A percentile compares a stretch with the other conserved stretches of the same genome.
Conservation (phyloP, 1,284 basidiomycete species). For the Thelephora terrestris region DNA sequence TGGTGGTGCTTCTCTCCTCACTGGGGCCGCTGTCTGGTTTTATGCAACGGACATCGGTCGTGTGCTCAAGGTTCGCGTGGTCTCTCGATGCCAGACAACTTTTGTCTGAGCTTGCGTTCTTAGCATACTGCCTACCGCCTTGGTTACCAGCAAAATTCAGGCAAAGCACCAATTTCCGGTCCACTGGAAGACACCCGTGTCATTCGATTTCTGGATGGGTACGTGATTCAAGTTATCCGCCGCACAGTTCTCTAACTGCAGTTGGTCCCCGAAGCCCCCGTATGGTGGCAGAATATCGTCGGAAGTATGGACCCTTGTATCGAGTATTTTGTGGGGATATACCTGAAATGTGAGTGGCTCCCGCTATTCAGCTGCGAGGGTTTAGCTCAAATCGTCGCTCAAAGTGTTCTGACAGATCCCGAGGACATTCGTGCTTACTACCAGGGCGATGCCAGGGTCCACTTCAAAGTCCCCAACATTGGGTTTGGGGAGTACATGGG, state of each 20-base stretch:
- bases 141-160: neutral
- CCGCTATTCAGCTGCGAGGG: too few relatives aligned
- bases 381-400: neutral
- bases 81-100: neutral
- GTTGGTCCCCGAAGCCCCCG: neutral
- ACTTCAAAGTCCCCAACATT: constrained; percentile 2
- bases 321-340: constrained; percentile 2
- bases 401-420: constrained; percentile 2
- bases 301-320: constrained; percentile 2
- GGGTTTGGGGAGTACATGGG: constrained; percentile 4
- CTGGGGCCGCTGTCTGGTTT: neutral
- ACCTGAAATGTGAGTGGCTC: constrained; percentile 1
- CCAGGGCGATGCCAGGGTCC: constrained; percentile 1
- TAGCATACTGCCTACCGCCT: neutral
- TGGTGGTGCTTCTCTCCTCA: too few relatives aligned
- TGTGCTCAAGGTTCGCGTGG: neutral
- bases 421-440: constrained; percentile 1
- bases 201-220: neutral
- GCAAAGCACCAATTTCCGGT: neutral
- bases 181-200: constrained; percentile 2
- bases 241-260: too few relatives aligned
- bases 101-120: neutral
- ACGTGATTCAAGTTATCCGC: neutral
- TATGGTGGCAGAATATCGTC: neutral
- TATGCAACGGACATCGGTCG: neutral